These are phyloP conservation scores for Myxozyma geophila DNA, from an alignment of 805 yeast genomes.

Conservation along the genomic window DNA sequence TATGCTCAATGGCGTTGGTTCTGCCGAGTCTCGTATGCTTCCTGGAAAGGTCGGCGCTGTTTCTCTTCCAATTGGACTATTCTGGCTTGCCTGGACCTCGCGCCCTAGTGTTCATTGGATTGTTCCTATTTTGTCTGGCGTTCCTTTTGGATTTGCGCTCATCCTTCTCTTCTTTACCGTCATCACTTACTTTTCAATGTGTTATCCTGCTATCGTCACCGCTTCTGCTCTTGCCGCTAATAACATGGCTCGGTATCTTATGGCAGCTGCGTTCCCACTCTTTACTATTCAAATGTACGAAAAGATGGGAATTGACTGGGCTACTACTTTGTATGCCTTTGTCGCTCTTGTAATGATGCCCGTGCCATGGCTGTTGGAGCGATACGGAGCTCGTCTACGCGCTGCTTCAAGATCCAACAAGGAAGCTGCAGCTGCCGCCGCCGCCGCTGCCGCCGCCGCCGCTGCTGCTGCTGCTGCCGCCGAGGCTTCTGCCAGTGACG, in stretches of 20 bases:
- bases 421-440: conserved; percentile 36
- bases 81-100: conserved; percentile 85
- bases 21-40: conserved; percentile 52
- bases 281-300: conserved; percentile 84
- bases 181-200: conserved; percentile 67
- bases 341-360: conserved; percentile 61
- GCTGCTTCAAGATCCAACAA: conserved; percentile 17
- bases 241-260: conserved; percentile 71
- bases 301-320: conserved; percentile 77
- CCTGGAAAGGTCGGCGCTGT: conserved; percentile 63
- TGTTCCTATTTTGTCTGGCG: conserved; percentile 67
- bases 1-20: conserved; percentile 4
- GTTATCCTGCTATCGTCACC: conserved; percentile 74
- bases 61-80: conserved; percentile 66
- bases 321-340: conserved; percentile 67
- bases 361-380: conserved; percentile 67
- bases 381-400: conserved; percentile 63
- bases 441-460: conserved; percentile 2
- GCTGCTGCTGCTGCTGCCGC: conserved; percentile 37
- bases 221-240: conserved; percentile 93
- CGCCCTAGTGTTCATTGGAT: conserved; percentile 69
- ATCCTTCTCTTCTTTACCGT: conserved; percentile 72
- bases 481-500: neutral
- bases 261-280: conserved; percentile 81
- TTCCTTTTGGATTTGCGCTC: conserved; percentile 78